phyloP scores from a whole-genome alignment of 2,329 filamentous ascomycete species.

The Madurella fahalii region DNA sequence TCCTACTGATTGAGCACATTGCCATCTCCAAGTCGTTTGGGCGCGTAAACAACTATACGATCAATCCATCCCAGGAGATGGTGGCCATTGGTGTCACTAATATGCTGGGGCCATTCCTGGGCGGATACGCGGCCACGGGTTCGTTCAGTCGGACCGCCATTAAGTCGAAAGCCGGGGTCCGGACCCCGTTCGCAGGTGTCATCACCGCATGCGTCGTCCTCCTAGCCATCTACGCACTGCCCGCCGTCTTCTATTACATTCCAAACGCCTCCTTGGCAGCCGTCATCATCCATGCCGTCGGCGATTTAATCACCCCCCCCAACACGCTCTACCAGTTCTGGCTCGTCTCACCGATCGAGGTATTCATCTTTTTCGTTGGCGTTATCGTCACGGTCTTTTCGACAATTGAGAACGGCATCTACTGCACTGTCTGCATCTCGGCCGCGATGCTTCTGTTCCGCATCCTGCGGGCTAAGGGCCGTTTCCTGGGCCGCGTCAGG shows the following conservation, averaged over 20 bases:
- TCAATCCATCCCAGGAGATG: constrained; percentile 92
- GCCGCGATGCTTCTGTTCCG: constrained; percentile 77
- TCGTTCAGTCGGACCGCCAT: constrained; percentile 96
- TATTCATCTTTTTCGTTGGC: constrained; percentile 88
- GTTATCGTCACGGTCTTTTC: constrained; percentile 86
- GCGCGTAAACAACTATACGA: constrained; percentile 90
- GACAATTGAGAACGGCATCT: constrained; percentile 88
- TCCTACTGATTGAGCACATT: constrained; percentile 95
- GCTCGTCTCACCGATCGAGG: constrained; percentile 85
- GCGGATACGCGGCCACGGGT: constrained; percentile 86
- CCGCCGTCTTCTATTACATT: constrained; percentile 91
- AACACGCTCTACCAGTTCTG: constrained; percentile 94
- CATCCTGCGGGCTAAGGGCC: constrained; percentile 74
- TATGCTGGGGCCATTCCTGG: constrained; percentile 84
- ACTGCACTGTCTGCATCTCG: constrained; percentile 76
- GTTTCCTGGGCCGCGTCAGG: constrained; percentile 77
- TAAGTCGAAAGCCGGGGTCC: constrained; percentile 93
- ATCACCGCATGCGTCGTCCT: constrained; percentile 84
- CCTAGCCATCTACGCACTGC: constrained; percentile 82
- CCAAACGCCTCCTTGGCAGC: constrained; percentile 74
- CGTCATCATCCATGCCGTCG: constrained; percentile 94
- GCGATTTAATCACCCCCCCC: constrained; percentile 85
- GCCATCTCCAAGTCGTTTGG: constrained; percentile 97
- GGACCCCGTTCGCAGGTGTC: constrained; percentile 84
- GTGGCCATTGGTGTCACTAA: constrained; percentile 92